Conservation (phyloP, 225 moss, liverwort and hornwort genomes). For the Climacium dendroides region DNA sequence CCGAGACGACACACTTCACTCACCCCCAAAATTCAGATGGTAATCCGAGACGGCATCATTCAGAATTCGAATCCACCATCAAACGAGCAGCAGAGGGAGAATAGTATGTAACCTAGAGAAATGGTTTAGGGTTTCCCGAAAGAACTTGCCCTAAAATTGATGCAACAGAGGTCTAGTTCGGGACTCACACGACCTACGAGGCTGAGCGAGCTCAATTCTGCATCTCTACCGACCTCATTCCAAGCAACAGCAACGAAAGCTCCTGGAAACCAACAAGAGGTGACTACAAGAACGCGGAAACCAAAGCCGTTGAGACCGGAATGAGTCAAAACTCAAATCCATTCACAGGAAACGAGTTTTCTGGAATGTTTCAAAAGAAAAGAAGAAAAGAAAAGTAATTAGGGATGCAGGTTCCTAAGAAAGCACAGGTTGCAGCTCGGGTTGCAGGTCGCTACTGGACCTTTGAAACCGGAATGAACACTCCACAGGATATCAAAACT, state of each 20-base stretch:
- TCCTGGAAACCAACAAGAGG: background rate
- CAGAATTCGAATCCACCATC: background rate
- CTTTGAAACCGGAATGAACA: background rate
- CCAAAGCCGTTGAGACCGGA: background rate
- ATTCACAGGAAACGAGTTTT: background rate
- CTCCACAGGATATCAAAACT: background rate
- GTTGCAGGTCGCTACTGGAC: background rate
- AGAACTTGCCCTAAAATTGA: background rate
- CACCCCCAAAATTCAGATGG: background rate
- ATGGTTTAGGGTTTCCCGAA: background rate
- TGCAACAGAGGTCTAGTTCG: background rate
- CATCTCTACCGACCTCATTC: background rate
- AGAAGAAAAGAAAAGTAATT: background rate
- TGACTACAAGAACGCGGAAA: background rate
- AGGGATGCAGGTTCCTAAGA: background rate
- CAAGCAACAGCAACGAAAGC: background rate
- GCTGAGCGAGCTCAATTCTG: background rate
- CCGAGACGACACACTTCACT: background rate
- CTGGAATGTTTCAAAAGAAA: background rate
- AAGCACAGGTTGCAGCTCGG: background rate
- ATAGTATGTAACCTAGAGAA: background rate
- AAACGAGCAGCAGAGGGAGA: background rate
- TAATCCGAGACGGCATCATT: background rate
- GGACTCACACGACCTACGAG: background rate
- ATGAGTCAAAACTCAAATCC: background rate